Base-by-base conservation (phyloP, 192 early-diverging fungal genomes). In the Backusella tuberculispora region DNA sequence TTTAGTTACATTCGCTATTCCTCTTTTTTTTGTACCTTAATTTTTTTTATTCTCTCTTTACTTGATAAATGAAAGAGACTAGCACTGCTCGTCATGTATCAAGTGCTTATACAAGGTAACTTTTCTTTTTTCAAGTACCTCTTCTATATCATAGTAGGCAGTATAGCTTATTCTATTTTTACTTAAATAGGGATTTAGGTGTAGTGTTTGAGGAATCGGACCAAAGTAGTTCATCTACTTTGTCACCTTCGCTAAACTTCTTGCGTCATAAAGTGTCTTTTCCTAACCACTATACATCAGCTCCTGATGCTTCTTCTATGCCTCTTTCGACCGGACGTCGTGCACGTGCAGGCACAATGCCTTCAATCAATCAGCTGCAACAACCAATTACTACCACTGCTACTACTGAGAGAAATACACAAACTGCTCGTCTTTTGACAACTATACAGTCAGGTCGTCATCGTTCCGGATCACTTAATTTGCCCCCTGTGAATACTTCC, bases 341-440 rank as follows among this genome's bases (percentile, higher is more conserved):
- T 38, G 66, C 72, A n/a, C 65, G 77, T 47, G 77, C 77, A 46
- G 77, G 72, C n/a, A 78, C 77, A 10, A 78, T 78, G 77, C 77
- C 77, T 37, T 78, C 77, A 14, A 69, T 78, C 37, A 26, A 29
- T 15, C 46, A 50, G 26, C 24, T 21, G 9, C 21, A 47, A 15
- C 47, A 40, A 6, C 70, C 37, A 43, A 65, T 10, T 40, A 64
- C 43, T 42, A 26, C 38, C 37, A 65, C 42, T 60, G 13, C 38
- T 47, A 41, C 40, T 9, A 12, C 19, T 12, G 24, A 71, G 15
- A 19, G 34, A 37, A 46, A 19, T 40, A 67, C 65, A 15, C 44
- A 26, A 37, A 65, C n/a, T 10, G 24, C 42, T 6, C 63, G 26
- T 19, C 6, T 40, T 10, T 46, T 53, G 34, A 50, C 15, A 56